Evolutionary conservation across 768 basidiomycete species (phyloP).

Genomic region (Macrolepiota dolichaula): DNA sequence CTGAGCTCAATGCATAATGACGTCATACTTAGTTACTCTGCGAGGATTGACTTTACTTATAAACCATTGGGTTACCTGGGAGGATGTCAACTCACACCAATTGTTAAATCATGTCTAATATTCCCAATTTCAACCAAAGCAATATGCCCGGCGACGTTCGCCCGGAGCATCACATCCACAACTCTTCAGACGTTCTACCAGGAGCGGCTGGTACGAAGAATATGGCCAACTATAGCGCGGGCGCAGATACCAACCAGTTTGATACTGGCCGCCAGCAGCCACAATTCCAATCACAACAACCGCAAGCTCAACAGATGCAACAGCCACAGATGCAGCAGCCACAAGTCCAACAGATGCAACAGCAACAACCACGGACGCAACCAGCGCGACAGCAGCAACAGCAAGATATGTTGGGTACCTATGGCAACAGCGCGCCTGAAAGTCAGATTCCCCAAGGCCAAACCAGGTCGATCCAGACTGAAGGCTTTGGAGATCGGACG

Average conservation of each 20-base stretch:
- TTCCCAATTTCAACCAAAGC: conserved; percentile 8
- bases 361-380: too few relatives aligned
- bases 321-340: too few relatives aligned
- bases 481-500: not conserved
- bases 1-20: not conserved
- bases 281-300: too few relatives aligned
- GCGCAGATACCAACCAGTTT: not conserved
- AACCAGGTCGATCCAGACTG: not conserved
- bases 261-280: not conserved
- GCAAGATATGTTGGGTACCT: not conserved
- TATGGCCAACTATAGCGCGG: conserved; percentile 30
- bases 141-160: conserved; percentile 11
- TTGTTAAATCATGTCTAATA: not conserved
- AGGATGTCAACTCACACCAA: not conserved
- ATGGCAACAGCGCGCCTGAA: not conserved
- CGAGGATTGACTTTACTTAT: not conserved
- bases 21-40: not conserved
- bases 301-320: too few relatives aligned
- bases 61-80: not conserved
- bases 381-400: too few relatives aligned
- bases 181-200: conserved; percentile 46
- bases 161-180: conserved; percentile 44
- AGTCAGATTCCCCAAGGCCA: not conserved
- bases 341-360: too few relatives aligned
- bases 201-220: conserved; percentile 28